Conservation (phyloP, 2,329 filamentous ascomycete genomes). For the Coniochaeta sp. region DNA sequence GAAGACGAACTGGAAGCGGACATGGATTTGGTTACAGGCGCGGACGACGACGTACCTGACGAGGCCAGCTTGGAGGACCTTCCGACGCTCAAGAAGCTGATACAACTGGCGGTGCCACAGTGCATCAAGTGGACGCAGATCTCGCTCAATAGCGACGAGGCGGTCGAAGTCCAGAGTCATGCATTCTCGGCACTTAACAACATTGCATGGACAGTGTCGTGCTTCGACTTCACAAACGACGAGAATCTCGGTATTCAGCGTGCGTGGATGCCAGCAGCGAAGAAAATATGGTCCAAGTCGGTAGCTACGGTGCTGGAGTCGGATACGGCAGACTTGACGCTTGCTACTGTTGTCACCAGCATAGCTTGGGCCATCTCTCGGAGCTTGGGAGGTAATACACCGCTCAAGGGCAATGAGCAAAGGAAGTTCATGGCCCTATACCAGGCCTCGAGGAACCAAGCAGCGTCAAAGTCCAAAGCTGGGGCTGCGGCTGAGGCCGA, state of each 20-base stretch:
- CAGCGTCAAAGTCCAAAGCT: constrained; percentile 12
- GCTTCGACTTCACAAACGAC: constrained; percentile 50
- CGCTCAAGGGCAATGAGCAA: constrained; percentile 46
- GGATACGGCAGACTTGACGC: constrained; percentile 53
- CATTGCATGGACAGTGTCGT: constrained; percentile 59
- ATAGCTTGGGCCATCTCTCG: constrained; percentile 60
- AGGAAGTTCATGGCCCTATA: constrained; percentile 60
- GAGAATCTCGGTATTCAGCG: constrained; percentile 43
- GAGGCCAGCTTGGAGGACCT: constrained; percentile 40
- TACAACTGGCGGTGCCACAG: constrained; percentile 38
- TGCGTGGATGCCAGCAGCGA: constrained; percentile 47
- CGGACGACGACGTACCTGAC: constrained; percentile 34
- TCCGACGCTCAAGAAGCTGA: constrained; percentile 43
- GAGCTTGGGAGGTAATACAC: constrained; percentile 41
- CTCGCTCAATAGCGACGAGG: constrained; percentile 31
- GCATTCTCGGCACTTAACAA: constrained; percentile 59
- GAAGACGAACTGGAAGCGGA: constrained; percentile 53
- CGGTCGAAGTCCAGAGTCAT: constrained; percentile 39
- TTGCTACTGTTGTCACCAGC: constrained; percentile 57
- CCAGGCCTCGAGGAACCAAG: constrained; percentile 42
- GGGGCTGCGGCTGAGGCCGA: constrained; percentile 11
- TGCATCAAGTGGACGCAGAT: constrained; percentile 40
- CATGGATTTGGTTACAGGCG: constrained; percentile 57
- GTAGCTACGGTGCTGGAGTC: constrained; percentile 50
- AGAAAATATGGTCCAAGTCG: constrained; percentile 49